Evolutionary conservation across 2,329 filamentous ascomycete species (phyloP).

Genomic region (Ramularia collo-cygni): DNA sequence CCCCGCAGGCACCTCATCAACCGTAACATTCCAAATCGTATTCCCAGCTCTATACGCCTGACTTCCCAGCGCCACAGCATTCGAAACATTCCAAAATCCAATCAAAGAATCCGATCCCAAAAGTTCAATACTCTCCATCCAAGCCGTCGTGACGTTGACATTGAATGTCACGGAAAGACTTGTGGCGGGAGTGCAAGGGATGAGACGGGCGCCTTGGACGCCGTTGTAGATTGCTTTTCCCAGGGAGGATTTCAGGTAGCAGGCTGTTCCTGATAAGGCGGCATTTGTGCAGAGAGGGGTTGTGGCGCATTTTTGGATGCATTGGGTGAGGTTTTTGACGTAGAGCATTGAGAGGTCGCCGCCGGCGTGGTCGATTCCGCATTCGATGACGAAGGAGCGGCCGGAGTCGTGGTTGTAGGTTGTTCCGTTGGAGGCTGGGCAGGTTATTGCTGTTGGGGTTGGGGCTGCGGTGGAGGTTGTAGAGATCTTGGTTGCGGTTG

Average conservation of each 20-base stretch:
- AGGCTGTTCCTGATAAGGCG: constrained; percentile 25
- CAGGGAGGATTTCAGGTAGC: constrained; percentile 22
- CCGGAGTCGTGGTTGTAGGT: constrained; percentile 23
- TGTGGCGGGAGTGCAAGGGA: constrained; percentile 2
- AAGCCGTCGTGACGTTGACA: background rate
- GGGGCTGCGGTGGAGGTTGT: background rate
- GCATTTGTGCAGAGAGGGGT: constrained; percentile 29
- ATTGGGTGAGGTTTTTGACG: constrained; percentile 23
- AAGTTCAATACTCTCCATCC: too few relatives aligned
- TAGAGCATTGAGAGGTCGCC: constrained; percentile 24
- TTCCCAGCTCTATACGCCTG: too few relatives aligned
- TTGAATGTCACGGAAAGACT: background rate
- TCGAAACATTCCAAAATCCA: too few relatives aligned
- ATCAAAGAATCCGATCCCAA: too few relatives aligned
- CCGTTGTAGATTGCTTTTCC: constrained; percentile 10
- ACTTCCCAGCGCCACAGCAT: too few relatives aligned
- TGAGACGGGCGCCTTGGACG: too few relatives aligned
- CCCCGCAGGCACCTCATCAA: too few relatives aligned
- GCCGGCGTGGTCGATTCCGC: constrained; percentile 17
- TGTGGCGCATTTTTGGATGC: constrained; percentile 27
- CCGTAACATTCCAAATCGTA: too few relatives aligned
- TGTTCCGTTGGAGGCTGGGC: background rate
- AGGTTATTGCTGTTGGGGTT: background rate
- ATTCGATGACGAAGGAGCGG: constrained; percentile 25
- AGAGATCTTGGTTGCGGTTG: too few relatives aligned